These are phyloP conservation scores for Viola odorata DNA, from an alignment of 345 rosid species.

Conservation along the genomic window DNA sequence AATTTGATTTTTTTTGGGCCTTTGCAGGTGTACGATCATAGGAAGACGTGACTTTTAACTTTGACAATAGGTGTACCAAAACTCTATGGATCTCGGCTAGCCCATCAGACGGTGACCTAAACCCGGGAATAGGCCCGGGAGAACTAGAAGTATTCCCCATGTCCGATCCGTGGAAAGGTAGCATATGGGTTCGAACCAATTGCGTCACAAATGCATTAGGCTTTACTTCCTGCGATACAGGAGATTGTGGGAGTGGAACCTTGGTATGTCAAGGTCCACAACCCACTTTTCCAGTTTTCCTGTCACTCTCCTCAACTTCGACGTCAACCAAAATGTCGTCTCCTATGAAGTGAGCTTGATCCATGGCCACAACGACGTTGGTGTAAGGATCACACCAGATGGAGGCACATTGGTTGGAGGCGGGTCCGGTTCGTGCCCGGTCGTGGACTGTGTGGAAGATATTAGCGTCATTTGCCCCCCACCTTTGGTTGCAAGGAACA, in stretches of 20 bases:
- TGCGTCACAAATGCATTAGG: conserved; percentile 7
- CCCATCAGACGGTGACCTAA: conserved; percentile 20
- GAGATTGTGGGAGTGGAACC: conserved; percentile 22
- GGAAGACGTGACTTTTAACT: too few relatives aligned
- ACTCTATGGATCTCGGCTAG: conserved; percentile 20
- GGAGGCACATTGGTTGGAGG: conserved; percentile 22
- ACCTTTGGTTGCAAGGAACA: conserved; percentile 15
- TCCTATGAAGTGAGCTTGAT: conserved; percentile 32
- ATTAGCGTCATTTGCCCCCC: conserved; percentile 24
- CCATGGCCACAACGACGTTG: conserved; percentile 25
- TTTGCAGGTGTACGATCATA: too few relatives aligned
- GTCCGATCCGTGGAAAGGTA: conserved; percentile 19
- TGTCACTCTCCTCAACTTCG: conserved; percentile 17
- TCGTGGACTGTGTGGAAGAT: conserved; percentile 18
- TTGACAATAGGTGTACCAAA: not conserved
- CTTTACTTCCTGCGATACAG: conserved; percentile 21
- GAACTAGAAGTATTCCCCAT: conserved; percentile 12
- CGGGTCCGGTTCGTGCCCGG: conserved; percentile 25
- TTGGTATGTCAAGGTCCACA: conserved; percentile 16
- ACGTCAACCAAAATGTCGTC: conserved; percentile 11
- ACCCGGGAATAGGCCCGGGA: conserved; percentile 3
- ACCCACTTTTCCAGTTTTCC: conserved; percentile 18
- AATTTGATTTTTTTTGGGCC: too few relatives aligned
- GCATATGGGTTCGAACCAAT: not conserved
- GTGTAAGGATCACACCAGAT: conserved; percentile 13